A percentile compares a stretch with the other conserved stretches of the same genome.
These are phyloP conservation scores for Cryoendolithus antarcticus DNA, from an alignment of 2,329 filamentous ascomycete species.

Conservation along the genomic window DNA sequence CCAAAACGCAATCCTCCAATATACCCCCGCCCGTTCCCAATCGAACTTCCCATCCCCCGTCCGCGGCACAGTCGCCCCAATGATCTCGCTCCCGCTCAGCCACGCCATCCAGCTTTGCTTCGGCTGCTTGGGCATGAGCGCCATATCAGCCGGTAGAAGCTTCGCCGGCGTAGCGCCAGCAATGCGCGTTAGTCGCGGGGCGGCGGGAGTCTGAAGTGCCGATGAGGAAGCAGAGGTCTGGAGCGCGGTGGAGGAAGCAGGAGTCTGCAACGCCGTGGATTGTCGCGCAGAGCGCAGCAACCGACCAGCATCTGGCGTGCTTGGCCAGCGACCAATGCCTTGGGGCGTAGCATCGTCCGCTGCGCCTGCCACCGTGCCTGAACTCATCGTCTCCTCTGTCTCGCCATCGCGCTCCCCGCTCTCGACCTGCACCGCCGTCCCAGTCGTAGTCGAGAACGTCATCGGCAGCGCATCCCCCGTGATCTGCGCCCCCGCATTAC, in stretches of 20 bases:
- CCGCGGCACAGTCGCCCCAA: constrained; percentile 62
- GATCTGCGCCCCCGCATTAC: constrained; percentile 21
- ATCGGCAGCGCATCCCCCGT: constrained; percentile 15
- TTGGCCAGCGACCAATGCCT: too few species aligned
- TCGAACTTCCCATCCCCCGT: constrained; percentile 68
- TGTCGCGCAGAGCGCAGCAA: not conserved
- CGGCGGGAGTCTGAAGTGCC: constrained; percentile 3
- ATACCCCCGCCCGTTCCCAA: constrained; percentile 49
- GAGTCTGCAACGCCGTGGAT: not conserved
- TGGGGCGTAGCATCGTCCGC: not conserved
- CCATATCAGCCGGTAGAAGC: constrained; percentile 32
- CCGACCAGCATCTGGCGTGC: too few species aligned
- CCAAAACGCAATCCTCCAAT: constrained; percentile 49
- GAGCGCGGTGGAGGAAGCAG: constrained; percentile 3
- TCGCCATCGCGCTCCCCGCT: not conserved
- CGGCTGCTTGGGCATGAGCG: constrained; percentile 35
- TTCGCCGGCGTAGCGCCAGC: constrained; percentile 27
- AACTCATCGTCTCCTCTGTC: constrained; percentile 1
- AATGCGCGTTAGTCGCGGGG: constrained; percentile 19
- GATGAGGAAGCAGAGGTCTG: constrained; percentile 4
- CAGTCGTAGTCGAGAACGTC: constrained; percentile 23
- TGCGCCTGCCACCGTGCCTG: constrained; percentile 4
- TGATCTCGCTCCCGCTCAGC: constrained; percentile 43
- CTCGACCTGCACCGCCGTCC: constrained; percentile 18
- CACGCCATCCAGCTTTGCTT: constrained; percentile 22